Evolutionary conservation across 305 asterid genomes (phyloP).

Genomic region (Petunia hybrid): DNA sequence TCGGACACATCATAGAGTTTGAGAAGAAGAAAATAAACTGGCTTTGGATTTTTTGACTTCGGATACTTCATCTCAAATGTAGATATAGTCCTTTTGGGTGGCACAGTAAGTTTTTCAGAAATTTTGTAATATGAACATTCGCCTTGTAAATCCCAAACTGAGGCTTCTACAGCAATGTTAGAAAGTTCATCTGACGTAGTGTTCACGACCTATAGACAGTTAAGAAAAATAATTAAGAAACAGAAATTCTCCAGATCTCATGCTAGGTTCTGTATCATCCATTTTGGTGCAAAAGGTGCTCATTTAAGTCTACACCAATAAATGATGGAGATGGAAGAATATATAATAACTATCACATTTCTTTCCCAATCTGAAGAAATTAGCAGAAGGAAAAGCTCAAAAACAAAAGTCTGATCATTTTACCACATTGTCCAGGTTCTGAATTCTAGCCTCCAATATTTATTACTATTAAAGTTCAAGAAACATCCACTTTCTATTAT

Average conservation of each 20-base stretch:
- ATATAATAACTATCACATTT: background rate
- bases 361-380: background rate
- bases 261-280: background rate
- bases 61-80: conserved; percentile 78
- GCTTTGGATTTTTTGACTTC: conserved; percentile 69
- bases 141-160: conserved; percentile 90
- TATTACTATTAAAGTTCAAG: background rate
- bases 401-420: background rate
- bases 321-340: background rate
- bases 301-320: conserved; percentile 1
- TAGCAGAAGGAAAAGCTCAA: conserved; percentile 5
- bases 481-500: background rate
- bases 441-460: conserved; percentile 8
- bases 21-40: conserved; percentile 89
- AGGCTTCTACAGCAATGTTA: conserved; percentile 78
- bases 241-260: conserved; percentile 12
- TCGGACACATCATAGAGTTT: conserved; percentile 70
- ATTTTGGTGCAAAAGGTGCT: conserved; percentile 16
- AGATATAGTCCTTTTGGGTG: conserved; percentile 66
- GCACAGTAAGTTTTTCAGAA: conserved; percentile 65
- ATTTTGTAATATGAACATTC: conserved; percentile 65
- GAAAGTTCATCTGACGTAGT: conserved; percentile 67
- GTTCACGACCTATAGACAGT: conserved; percentile 72
- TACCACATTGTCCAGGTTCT: conserved; percentile 5
- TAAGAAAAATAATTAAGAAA: conserved; percentile 19